phyloP scores from a whole-genome alignment of 768 basidiomycete genomes.

The Floccularia luteovirens region DNA sequence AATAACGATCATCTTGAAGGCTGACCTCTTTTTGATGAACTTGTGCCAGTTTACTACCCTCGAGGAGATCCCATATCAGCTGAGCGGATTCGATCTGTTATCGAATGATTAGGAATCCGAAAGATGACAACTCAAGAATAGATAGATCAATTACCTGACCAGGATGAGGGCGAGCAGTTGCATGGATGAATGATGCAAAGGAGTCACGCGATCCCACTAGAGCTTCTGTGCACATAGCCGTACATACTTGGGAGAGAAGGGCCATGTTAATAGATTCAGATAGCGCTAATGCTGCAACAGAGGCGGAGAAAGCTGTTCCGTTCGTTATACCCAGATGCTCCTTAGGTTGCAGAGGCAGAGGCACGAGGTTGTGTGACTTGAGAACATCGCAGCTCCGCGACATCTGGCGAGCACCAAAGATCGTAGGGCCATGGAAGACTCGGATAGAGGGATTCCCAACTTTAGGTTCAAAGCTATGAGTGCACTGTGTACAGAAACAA shows the following conservation, averaged over 20 bases:
- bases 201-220: constrained; percentile 58
- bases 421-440: constrained; percentile 48
- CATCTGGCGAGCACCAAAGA: constrained; percentile 42
- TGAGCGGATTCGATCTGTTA: constrained; percentile 65
- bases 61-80: constrained; percentile 53
- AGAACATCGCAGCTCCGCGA: constrained; percentile 45
- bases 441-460: constrained; percentile 57
- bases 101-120: too few species aligned
- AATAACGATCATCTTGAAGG: constrained; percentile 59
- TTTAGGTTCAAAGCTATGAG: constrained; percentile 6
- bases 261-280: constrained; percentile 61
- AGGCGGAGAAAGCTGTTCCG: constrained; percentile 71
- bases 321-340: constrained; percentile 68
- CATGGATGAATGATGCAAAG: constrained; percentile 68
- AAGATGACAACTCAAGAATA: too few species aligned
- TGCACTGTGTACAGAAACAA: not conserved
- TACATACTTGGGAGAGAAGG: constrained; percentile 61
- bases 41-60: constrained; percentile 53
- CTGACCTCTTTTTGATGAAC: constrained; percentile 56
- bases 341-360: constrained; percentile 55
- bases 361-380: constrained; percentile 43
- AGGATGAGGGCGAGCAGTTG: constrained; percentile 66
- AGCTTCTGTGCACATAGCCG: constrained; percentile 77
- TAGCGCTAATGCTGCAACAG: constrained; percentile 63
- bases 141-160: too few species aligned